A percentile compares a stretch with the other conserved stretches of the same genome.
These are phyloP conservation scores for Debaryomyces hansenii DNA, from an alignment of 805 yeast genomes.

Conservation along the genomic window DNA sequence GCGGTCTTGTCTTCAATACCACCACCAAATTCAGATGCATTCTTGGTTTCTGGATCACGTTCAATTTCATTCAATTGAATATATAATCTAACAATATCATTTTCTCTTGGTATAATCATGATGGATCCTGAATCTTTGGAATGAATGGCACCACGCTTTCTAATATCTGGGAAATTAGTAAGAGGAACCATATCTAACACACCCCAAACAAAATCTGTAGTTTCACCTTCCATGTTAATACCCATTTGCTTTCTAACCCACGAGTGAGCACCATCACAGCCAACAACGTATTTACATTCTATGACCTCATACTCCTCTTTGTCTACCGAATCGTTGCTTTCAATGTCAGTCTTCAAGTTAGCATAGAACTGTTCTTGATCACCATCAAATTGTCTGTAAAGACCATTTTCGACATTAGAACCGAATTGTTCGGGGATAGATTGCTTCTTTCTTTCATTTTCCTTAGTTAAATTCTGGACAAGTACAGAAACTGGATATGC, in stretches of 20 bases:
- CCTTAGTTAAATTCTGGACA: constrained; percentile 11
- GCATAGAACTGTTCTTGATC: constrained; percentile 15
- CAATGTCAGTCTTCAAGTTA: neutral
- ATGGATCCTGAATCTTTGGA: constrained; percentile 29
- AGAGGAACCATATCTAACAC: constrained; percentile 34
- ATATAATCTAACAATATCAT: constrained; percentile 28
- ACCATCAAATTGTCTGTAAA: constrained; percentile 24
- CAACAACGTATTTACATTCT: constrained; percentile 30
- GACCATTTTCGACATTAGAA: constrained; percentile 21
- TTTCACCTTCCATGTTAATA: constrained; percentile 32
- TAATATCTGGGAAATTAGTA: constrained; percentile 35
- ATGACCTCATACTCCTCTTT: constrained; percentile 15
- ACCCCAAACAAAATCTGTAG: constrained; percentile 36
- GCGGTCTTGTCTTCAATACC: constrained; percentile 4
- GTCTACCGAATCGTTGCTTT: constrained; percentile 5
- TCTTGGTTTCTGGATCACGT: neutral
- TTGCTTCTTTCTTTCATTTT: constrained; percentile 9
- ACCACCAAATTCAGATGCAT: constrained; percentile 15
- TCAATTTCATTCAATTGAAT: constrained; percentile 18
- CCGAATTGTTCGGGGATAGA: constrained; percentile 13
- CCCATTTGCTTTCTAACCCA: constrained; percentile 32
- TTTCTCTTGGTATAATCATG: constrained; percentile 35
- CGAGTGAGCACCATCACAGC: constrained; percentile 21
- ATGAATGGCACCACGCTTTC: constrained; percentile 31
- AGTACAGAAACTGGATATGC: constrained; percentile 15